Conservation (phyloP, 2,329 filamentous ascomycete species). For the Aureobasidium leucospermi region DNA sequence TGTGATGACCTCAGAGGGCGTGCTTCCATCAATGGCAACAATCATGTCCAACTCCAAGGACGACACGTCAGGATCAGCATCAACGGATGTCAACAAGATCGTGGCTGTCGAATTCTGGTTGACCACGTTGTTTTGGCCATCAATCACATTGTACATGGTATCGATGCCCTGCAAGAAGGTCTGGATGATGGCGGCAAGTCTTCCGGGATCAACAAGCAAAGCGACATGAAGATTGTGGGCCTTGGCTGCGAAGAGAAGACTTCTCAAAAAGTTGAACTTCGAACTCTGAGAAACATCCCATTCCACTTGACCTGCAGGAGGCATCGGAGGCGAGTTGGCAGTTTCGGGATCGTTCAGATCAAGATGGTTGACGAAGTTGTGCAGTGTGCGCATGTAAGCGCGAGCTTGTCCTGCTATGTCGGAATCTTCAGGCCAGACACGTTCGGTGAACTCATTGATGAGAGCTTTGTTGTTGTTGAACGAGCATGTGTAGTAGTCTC, state of each 20-base stretch:
- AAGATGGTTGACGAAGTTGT: slow-evolving; percentile 17
- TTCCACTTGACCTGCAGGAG: slow-evolving; percentile 22
- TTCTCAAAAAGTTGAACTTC: slow-evolving; percentile 31
- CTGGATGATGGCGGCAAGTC: slow-evolving; percentile 26
- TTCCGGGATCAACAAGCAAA: slow-evolving; percentile 24
- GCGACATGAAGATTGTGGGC: slow-evolving; percentile 22
- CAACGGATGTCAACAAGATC: slow-evolving; percentile 26
- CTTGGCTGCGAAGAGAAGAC: slow-evolving; percentile 24
- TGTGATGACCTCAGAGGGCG: slow-evolving; percentile 9
- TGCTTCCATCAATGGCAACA: slow-evolving; percentile 33
- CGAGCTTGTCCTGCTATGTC: neutral
- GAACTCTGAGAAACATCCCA: slow-evolving; percentile 29
- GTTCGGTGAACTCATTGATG: slow-evolving; percentile 20
- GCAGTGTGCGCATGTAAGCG: slow-evolving; percentile 19
- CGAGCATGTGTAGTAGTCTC: slow-evolving; percentile 24
- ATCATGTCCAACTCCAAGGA: slow-evolving; percentile 29
- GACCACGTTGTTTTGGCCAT: slow-evolving; percentile 15
- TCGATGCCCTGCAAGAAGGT: slow-evolving; percentile 25
- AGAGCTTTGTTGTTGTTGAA: slow-evolving; percentile 19
- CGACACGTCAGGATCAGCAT: slow-evolving; percentile 19
- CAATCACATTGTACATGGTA: slow-evolving; percentile 12
- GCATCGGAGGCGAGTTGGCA: slow-evolving; percentile 22
- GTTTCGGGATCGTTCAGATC: slow-evolving; percentile 29
- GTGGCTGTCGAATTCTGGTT: slow-evolving; percentile 23
- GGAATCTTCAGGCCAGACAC: slow-evolving; percentile 11